A percentile compares a stretch with the other conserved stretches of the same genome.
Evolutionary conservation across 345 rosid genomes (phyloP).

Genomic region (Brassica carinata): DNA sequence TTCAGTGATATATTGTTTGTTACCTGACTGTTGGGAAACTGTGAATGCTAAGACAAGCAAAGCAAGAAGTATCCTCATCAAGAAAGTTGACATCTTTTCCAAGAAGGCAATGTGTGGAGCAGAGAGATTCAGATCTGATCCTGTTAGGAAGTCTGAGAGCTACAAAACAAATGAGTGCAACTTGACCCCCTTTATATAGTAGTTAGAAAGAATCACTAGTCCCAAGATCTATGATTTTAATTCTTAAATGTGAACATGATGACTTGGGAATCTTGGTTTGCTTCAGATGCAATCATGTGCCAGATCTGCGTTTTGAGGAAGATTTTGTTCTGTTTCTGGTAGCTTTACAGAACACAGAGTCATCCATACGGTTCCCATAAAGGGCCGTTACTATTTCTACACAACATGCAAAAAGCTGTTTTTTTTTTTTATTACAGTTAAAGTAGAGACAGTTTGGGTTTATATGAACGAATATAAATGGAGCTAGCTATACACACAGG

Average conservation of each 20-base stretch:
- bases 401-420: constrained; percentile 15
- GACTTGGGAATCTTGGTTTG: constrained; percentile 35
- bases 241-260: not conserved
- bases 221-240: constrained; percentile 8
- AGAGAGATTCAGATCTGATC: constrained; percentile 38
- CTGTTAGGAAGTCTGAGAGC: constrained; percentile 9
- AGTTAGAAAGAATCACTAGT: not conserved
- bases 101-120: constrained; percentile 23
- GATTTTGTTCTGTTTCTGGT: constrained; percentile 26
- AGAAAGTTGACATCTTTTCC: constrained; percentile 44
- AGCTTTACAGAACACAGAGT: constrained; percentile 21
- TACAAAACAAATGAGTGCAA: not conserved
- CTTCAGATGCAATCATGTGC: constrained; percentile 40
- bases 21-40: constrained; percentile 49
- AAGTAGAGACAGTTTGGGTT: constrained; percentile 1
- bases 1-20: not conserved
- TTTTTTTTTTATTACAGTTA: constrained; percentile 6
- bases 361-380: constrained; percentile 4
- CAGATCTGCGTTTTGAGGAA: constrained; percentile 28
- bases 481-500: constrained; percentile 33
- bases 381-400: constrained; percentile 24
- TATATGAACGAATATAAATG: constrained; percentile 26
- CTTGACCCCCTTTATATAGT: constrained; percentile 21
- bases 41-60: constrained; percentile 42
- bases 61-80: constrained; percentile 49